Evolutionary conservation across 768 basidiomycete genomes (phyloP), one percentile per base, ranked within the genome.

Genomic region (Tylopilus sp.): DNA sequence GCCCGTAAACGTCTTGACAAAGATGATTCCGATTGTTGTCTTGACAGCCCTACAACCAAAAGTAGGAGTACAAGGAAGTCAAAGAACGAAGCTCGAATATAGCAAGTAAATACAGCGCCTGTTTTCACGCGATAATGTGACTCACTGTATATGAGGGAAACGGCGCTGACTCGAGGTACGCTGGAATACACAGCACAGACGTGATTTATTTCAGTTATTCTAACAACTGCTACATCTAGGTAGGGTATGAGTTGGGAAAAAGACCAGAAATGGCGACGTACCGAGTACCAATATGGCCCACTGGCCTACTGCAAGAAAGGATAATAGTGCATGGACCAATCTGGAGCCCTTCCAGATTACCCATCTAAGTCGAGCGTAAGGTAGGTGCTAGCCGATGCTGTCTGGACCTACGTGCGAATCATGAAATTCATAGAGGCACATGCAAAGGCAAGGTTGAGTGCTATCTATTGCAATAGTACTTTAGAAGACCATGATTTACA

Each of bases 381-480:
- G 29, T 12, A 21, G n/a, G n/a, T 6, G 4, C 38, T 14, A 42
- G 11, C 12, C 14, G 17, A 28, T 13, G 41, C 11, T 2, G 8
- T 17, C 17, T 2, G 24, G 44, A 47, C 63, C 40, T 44, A 69
- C 65, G 65, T 52, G 50, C 67, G 59, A 45, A 66, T 56, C 54
- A 53, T 45, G 22, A 66, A 56, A 38, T 59, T 65, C 1, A 41
- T 54, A 0, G 66, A 65, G n/a, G 61, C 52, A 31, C 66, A 68
- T 21, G n/a, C n/a, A n/a, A n/a, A n/a, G n/a, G n/a, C n/a, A n/a
- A n/a, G n/a, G n/a, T n/a, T n/a, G n/a, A n/a, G n/a, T n/a, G n/a
- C n/a, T n/a, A n/a, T n/a, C n/a, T n/a, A n/a, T n/a, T n/a, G n/a
- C n/a, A n/a, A n/a, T n/a, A n/a, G n/a, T n/a, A n/a, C n/a, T n/a